Percentiles rank a stretch among this genome's conserved stretches.
Evolutionary conservation across 495 filamentous ascomycete species (phyloP).

Genomic region (Beverwykella pulmonaria): DNA sequence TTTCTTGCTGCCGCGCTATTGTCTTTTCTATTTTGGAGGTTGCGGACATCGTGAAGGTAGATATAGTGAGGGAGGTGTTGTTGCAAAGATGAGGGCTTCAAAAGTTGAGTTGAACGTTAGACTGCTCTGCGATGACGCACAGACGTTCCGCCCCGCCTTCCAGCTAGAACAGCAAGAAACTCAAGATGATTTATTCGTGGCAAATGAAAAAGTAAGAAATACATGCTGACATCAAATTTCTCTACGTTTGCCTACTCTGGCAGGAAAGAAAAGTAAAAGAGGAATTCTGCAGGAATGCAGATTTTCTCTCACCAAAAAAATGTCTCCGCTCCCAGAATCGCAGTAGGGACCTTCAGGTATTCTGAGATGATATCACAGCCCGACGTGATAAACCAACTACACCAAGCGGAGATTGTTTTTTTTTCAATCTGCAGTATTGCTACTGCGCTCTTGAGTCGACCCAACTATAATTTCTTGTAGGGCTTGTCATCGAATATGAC

Average conservation of each 20-base stretch:
- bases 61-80: not conserved
- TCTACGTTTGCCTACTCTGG: no score
- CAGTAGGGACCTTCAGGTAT: constrained; percentile 28
- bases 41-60: constrained; percentile 1
- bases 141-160: not conserved
- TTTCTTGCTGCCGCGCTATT: constrained; percentile 69
- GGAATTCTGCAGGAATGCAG: not conserved
- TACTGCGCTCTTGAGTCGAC: constrained; percentile 1
- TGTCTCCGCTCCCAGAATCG: constrained; percentile 31
- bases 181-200: no score
- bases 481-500: not conserved
- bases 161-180: no score
- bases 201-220: no score
- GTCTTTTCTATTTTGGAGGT: constrained; percentile 76
- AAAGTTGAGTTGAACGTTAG: not conserved
- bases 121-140: not conserved
- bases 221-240: no score
- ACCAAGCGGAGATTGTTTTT: constrained; percentile 25
- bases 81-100: not conserved
- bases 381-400: constrained; percentile 33
- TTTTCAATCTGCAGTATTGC: not conserved
- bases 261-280: no score
- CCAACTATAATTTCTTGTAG: not conserved
- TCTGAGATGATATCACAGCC: constrained; percentile 18
- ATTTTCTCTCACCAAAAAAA: constrained; percentile 1